Conservation (phyloP, 1,284 basidiomycete species). For the Cutaneotrichosporon dermatis region DNA sequence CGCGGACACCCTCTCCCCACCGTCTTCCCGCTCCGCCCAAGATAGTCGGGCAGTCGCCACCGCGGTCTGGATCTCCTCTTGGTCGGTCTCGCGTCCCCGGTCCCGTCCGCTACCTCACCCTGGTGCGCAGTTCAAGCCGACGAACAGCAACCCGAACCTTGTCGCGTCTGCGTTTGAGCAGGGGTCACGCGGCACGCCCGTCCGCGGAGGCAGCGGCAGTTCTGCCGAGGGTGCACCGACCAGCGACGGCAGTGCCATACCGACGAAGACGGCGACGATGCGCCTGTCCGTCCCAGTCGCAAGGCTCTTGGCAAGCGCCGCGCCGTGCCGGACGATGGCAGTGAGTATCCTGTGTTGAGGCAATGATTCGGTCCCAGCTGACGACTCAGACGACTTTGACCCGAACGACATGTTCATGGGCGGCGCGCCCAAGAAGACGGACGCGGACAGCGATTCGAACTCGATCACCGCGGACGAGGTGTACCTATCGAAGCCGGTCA, state of each 20-base stretch:
- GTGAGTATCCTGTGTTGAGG: slow-evolving; percentile 24
- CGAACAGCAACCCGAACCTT: slow-evolving; percentile 13
- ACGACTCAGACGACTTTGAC: slow-evolving; percentile 31
- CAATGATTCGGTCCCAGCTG: neutral
- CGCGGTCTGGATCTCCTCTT: slow-evolving; percentile 29
- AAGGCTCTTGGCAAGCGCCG: slow-evolving; percentile 48
- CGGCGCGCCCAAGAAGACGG: slow-evolving; percentile 5
- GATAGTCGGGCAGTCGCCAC: slow-evolving; percentile 16
- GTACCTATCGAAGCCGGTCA: slow-evolving; percentile 32
- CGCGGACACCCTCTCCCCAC: slow-evolving; percentile 36
- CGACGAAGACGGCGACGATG: slow-evolving; percentile 23
- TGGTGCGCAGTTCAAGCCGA: slow-evolving; percentile 16
- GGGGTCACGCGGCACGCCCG: neutral
- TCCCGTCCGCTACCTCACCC: slow-evolving; percentile 39
- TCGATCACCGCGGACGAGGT: slow-evolving; percentile 32
- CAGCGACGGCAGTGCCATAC: neutral
- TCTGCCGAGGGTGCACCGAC: neutral
- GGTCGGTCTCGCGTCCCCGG: slow-evolving; percentile 22
- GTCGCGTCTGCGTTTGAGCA: neutral
- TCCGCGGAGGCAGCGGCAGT: slow-evolving; percentile 6
- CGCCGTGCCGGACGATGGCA: slow-evolving; percentile 35
- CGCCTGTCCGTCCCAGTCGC: slow-evolving; percentile 35
- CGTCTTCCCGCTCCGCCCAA: slow-evolving; percentile 1
- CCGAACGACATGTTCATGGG: slow-evolving; percentile 44
- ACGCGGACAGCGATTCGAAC: slow-evolving; percentile 23